Conservation (phyloP, 192 early-diverging fungal genomes). For the Phycomyces blakesleeanus region DNA sequence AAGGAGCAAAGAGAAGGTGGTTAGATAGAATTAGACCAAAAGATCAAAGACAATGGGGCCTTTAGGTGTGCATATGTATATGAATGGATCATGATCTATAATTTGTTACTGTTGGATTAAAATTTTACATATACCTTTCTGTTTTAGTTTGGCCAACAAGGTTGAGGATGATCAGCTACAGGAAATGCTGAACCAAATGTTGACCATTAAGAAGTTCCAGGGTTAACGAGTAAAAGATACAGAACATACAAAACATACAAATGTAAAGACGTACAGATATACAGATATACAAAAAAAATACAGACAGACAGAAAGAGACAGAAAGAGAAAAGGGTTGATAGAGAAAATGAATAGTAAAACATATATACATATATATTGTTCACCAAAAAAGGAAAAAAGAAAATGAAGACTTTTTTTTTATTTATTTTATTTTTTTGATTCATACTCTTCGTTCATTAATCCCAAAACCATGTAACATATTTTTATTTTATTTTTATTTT, state of each 20-base stretch:
- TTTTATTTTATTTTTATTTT: neutral
- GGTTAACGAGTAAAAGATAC: constrained; percentile 25
- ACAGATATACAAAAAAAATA: neutral
- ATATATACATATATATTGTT: no score
- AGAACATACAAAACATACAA: neutral
- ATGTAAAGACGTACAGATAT: neutral
- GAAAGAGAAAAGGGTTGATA: no score
- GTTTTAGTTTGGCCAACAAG: constrained; percentile 64
- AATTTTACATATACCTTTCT: neutral
- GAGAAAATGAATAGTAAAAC: no score
- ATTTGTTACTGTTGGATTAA: no score
- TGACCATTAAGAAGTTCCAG: constrained; percentile 79
- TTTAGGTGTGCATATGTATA: no score
- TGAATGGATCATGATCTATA: no score
- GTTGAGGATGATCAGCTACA: constrained; percentile 74
- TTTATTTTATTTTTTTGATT: neutral
- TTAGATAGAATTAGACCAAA: no score
- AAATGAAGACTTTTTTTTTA: no score
- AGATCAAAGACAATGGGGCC: no score
- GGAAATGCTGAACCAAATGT: constrained; percentile 76
- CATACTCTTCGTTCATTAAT: neutral
- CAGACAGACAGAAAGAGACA: no score
- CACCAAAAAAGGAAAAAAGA: no score
- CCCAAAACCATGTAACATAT: neutral
- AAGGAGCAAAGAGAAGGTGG: no score